phyloP scores from a whole-genome alignment of 2,329 filamentous ascomycete species.

The Talaromyces funiculosus region DNA sequence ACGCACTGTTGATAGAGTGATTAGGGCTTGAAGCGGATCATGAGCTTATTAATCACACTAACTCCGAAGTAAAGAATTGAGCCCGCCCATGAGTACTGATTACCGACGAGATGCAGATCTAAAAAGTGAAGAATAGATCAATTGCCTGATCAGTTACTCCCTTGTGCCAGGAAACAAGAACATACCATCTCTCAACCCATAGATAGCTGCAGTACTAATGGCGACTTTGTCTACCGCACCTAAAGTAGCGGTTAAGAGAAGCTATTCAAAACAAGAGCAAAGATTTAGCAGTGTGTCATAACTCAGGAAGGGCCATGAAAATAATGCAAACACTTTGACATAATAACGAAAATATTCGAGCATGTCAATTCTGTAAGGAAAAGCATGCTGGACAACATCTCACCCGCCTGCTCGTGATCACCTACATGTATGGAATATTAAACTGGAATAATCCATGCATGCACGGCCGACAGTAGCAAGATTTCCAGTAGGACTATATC shows the following conservation, averaged over 20 bases:
- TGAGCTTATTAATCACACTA: neutral
- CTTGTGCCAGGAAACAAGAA: neutral
- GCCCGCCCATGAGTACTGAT: constrained; percentile 49
- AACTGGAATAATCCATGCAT: constrained; percentile 1
- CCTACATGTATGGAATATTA: neutral
- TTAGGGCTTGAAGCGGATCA: neutral
- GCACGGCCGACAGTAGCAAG: neutral
- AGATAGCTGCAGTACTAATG: constrained; percentile 45
- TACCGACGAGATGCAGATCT: constrained; percentile 45
- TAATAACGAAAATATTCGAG: neutral
- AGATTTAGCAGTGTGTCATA: neutral
- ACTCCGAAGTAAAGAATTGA: constrained; percentile 25
- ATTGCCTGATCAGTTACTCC: neutral
- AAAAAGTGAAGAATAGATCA: neutral
- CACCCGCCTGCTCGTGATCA: neutral
- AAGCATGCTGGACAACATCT: neutral
- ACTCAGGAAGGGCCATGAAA: neutral
- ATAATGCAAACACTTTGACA: neutral
- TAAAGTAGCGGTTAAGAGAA: constrained; percentile 23
- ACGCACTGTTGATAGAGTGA: constrained; percentile 38
- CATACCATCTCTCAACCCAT: constrained; percentile 41
- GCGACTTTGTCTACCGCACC: constrained; percentile 28
- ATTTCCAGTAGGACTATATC: neutral
- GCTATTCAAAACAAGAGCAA: neutral
- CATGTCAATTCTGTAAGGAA: neutral